Evolutionary conservation across 129 eudicot species (phyloP).

Genomic region (Helianthus tuberosus): DNA sequence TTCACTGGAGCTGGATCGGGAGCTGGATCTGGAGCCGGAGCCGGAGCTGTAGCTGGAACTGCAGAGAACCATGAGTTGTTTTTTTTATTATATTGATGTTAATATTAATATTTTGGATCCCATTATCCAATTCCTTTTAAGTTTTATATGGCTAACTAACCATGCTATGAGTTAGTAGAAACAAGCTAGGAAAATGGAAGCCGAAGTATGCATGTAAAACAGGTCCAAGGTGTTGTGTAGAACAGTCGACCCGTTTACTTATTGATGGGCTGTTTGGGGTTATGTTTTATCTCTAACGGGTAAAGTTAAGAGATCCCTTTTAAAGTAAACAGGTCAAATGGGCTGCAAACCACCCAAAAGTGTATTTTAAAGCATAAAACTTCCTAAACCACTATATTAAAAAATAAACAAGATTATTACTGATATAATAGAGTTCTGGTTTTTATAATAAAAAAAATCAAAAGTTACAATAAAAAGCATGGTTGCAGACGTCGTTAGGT

Average conservation of each 20-base stretch:
- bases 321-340: not conserved
- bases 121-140: not conserved
- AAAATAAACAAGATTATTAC: not conserved
- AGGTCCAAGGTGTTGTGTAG: not conserved
- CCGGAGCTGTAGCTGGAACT: not conserved
- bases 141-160: constrained; percentile 1
- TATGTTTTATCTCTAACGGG: not conserved
- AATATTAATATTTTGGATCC: not conserved
- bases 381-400: not conserved
- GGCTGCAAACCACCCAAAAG: not conserved
- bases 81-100: not conserved
- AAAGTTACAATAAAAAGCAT: too few relatives aligned
- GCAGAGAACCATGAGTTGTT: constrained; percentile 3
- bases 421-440: not conserved
- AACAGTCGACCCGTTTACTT: not conserved
- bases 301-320: not conserved
- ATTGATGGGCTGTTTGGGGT: not conserved
- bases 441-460: not conserved
- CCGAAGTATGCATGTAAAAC: not conserved
- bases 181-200: constrained; percentile 1
- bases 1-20: constrained; percentile 10
- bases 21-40: too few relatives aligned
- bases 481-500: too few relatives aligned
- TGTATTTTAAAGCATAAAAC: not conserved
- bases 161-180: not conserved